A percentile compares a stretch with the other conserved stretches of the same genome.
These are phyloP conservation scores for Sporothrix brunneoviolacea DNA, from an alignment of 2,329 filamentous ascomycete genomes.

Conservation along the genomic window DNA sequence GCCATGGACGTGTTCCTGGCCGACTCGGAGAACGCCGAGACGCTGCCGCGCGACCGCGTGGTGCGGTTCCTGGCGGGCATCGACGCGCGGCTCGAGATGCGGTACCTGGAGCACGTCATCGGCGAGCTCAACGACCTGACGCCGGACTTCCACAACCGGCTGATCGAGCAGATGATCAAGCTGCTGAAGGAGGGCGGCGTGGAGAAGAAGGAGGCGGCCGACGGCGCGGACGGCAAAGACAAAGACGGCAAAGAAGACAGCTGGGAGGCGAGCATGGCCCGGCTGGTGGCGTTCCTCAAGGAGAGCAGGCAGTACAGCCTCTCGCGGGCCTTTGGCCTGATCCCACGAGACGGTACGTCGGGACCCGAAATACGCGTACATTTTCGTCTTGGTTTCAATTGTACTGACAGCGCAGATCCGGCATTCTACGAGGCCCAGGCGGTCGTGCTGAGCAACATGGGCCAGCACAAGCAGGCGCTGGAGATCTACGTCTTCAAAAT, in stretches of 20 bases:
- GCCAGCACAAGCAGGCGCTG: constrained; percentile 89
- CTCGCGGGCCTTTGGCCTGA: constrained; percentile 65
- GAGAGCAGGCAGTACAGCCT: constrained; percentile 76
- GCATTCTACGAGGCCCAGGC: constrained; percentile 85
- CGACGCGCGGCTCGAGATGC: constrained; percentile 64
- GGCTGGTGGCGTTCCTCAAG: constrained; percentile 67
- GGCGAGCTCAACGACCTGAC: constrained; percentile 77
- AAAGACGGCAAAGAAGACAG: constrained; percentile 18
- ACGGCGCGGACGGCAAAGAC: constrained; percentile 15
- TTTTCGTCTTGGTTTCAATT: constrained; percentile 5
- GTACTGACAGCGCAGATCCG: constrained; percentile 49
- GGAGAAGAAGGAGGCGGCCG: background rate
- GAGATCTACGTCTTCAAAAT: constrained; percentile 97
- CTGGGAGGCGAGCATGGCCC: constrained; percentile 54
- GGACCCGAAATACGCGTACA: background rate
- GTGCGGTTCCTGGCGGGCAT: constrained; percentile 66
- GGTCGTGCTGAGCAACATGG: constrained; percentile 89
- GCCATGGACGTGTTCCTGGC: constrained; percentile 92
- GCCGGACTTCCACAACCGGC: constrained; percentile 77
- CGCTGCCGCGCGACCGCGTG: constrained; percentile 69
- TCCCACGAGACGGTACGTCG: constrained; percentile 68
- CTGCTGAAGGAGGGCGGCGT: constrained; percentile 38
- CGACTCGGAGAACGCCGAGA: constrained; percentile 92
- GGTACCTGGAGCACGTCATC: constrained; percentile 87
- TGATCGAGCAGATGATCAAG: constrained; percentile 65